A percentile compares a stretch with the other conserved stretches of the same genome.
phyloP scores from a whole-genome alignment of 257 asterid genomes.

The Solanum etuberosum region DNA sequence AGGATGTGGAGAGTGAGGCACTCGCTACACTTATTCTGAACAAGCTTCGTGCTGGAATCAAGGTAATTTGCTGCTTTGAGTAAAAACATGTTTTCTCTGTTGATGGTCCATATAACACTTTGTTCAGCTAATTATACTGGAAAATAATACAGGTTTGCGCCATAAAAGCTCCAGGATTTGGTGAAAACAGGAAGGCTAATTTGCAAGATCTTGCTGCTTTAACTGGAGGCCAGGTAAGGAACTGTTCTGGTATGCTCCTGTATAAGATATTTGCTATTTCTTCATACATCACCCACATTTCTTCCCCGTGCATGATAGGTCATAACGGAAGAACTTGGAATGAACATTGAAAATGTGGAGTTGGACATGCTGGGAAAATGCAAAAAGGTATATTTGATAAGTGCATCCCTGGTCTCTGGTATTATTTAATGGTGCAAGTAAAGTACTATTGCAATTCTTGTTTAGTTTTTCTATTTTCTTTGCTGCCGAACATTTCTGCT shows the following conservation, averaged over 20 bases:
- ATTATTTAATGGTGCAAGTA: background rate
- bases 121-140: background rate
- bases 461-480: background rate
- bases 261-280: background rate
- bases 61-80: slow-evolving; percentile 13
- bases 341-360: slow-evolving; percentile 33
- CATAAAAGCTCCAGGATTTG: slow-evolving; percentile 62
- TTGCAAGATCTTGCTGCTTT: slow-evolving; percentile 45
- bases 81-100: background rate
- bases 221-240: slow-evolving; percentile 48
- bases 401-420: background rate
- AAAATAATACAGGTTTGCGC: slow-evolving; percentile 38
- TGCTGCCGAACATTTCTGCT: background rate
- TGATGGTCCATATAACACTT: background rate
- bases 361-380: slow-evolving; percentile 40
- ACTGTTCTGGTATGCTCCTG: background rate
- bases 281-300: background rate
- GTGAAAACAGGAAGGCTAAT: slow-evolving; percentile 45
- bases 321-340: slow-evolving; percentile 41
- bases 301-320: slow-evolving; percentile 10
- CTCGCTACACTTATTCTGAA: slow-evolving; percentile 45
- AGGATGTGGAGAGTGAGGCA: slow-evolving; percentile 48
- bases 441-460: background rate
- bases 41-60: slow-evolving; percentile 51
- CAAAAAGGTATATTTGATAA: slow-evolving; percentile 23